Evolutionary conservation across 495 filamentous ascomycete species (phyloP).

Genomic region (Penicillium riverlandense): DNA sequence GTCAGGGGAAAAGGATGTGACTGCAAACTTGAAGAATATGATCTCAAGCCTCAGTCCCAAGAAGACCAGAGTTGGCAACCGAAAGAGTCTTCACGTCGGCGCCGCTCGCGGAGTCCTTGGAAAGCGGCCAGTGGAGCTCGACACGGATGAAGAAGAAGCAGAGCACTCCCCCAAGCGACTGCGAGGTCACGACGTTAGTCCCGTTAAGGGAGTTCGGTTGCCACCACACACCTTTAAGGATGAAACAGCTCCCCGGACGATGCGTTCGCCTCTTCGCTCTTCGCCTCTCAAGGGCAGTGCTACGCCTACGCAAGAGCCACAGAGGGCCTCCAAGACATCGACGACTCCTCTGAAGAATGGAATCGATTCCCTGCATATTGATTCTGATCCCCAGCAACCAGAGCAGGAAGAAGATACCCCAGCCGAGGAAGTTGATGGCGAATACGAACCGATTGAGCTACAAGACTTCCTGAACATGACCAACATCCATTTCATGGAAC

Average conservation of each 20-base stretch:
- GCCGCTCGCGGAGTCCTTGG: constrained; percentile 68
- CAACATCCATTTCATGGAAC: constrained; percentile 93
- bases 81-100: constrained; percentile 72
- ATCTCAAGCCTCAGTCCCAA: constrained; percentile 72
- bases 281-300: constrained; percentile 28
- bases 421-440: constrained; percentile 18
- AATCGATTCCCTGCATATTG: constrained; percentile 15
- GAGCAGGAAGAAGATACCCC: constrained; percentile 12
- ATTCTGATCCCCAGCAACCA: constrained; percentile 14
- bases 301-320: constrained; percentile 27
- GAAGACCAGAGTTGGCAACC: constrained; percentile 57
- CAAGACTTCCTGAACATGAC: constrained; percentile 94
- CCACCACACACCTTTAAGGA: constrained; percentile 58
- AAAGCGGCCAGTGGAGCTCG: constrained; percentile 66
- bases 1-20: constrained; percentile 51
- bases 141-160: constrained; percentile 57
- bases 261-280: constrained; percentile 36
- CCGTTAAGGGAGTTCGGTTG: constrained; percentile 67
- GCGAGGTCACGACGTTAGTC: constrained; percentile 64
- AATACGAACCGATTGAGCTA: constrained; percentile 68
- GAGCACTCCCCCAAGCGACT: constrained; percentile 61
- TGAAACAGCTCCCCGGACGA: constrained; percentile 53
- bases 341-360: constrained; percentile 19
- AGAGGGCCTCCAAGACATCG: constrained; percentile 5
- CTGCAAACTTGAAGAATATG: constrained; percentile 63